phyloP scores from a whole-genome alignment of 1,284 basidiomycete species.

The Cutaneotrichosporon spelunceum region DNA sequence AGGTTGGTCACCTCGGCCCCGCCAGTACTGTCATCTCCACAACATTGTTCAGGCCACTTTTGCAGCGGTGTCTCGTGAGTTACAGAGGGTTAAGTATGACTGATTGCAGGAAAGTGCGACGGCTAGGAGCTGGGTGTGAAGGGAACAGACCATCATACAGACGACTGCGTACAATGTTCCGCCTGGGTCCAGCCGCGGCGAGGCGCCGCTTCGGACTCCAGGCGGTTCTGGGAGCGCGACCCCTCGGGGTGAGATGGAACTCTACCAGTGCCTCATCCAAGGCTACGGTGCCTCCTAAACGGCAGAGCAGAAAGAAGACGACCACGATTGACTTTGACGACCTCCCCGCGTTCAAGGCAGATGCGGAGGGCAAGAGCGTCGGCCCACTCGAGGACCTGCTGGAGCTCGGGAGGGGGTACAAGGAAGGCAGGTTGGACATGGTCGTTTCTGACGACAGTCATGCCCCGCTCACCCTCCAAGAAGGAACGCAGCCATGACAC shows the following conservation, averaged over 20 bases:
- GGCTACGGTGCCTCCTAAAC: not conserved
- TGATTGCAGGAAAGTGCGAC: not conserved
- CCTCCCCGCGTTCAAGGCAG: conserved; percentile 16
- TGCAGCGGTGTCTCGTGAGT: not conserved
- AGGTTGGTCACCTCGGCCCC: conserved; percentile 1
- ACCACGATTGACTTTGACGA: conserved; percentile 14
- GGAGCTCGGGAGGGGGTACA: conserved; percentile 3
- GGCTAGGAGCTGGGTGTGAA: not conserved
- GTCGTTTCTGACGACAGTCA: not conserved
- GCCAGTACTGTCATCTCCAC: not conserved
- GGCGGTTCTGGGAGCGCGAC: not conserved
- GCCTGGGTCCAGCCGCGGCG: conserved; percentile 11
- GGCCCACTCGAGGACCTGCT: conserved; percentile 18
- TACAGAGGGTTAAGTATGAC: not conserved
- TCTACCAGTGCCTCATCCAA: not conserved
- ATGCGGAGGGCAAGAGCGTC: conserved; percentile 18
- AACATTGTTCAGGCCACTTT: not conserved
- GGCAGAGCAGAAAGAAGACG: not conserved
- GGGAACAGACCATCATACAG: not conserved
- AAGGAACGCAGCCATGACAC: not conserved
- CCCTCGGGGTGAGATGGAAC: not conserved
- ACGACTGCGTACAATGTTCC: conserved; percentile 4
- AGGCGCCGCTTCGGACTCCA: conserved; percentile 4
- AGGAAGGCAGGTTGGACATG: not conserved
- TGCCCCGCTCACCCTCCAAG: not conserved